These are phyloP conservation scores for Tephrocybe sp. DNA, from an alignment of 768 basidiomycete species.

Conservation along the genomic window DNA sequence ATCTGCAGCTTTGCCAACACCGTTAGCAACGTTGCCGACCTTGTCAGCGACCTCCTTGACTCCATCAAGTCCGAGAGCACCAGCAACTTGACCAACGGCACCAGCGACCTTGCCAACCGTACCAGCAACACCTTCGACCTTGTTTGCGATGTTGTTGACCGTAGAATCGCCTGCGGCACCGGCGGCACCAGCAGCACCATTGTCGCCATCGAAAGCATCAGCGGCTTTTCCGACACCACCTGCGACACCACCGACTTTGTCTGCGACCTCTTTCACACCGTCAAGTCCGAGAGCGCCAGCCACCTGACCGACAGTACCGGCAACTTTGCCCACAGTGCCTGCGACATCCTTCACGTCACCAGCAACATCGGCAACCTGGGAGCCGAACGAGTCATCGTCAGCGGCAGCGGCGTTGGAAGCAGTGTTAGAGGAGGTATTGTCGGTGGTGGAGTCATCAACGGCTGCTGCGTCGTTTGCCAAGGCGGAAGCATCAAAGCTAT, in stretches of 20 bases:
- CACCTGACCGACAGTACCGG: conserved; percentile 2
- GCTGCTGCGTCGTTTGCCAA: neutral
- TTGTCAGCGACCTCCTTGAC: neutral
- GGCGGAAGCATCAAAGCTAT: neutral
- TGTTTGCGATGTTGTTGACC: neutral
- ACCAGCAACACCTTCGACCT: conserved; percentile 2
- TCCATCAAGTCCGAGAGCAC: neutral
- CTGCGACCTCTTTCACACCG: neutral
- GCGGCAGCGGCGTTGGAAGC: neutral
- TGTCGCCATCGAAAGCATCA: neutral
- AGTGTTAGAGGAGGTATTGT: neutral
- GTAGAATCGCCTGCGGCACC: neutral
- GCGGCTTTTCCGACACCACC: neutral
- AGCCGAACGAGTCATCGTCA: neutral
- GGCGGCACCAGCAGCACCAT: neutral
- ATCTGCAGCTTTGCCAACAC: neutral
- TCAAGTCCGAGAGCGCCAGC: neutral
- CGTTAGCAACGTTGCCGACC: neutral
- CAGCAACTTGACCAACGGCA: conserved; percentile 1
- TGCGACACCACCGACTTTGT: neutral
- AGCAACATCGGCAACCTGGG: neutral
- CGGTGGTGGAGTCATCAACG: neutral
- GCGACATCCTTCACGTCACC: neutral
- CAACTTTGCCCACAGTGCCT: conserved; percentile 5
- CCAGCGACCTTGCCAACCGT: conserved; percentile 7